Conservation (phyloP, 2,329 filamentous ascomycete genomes). For the Fusarium continuum region DNA sequence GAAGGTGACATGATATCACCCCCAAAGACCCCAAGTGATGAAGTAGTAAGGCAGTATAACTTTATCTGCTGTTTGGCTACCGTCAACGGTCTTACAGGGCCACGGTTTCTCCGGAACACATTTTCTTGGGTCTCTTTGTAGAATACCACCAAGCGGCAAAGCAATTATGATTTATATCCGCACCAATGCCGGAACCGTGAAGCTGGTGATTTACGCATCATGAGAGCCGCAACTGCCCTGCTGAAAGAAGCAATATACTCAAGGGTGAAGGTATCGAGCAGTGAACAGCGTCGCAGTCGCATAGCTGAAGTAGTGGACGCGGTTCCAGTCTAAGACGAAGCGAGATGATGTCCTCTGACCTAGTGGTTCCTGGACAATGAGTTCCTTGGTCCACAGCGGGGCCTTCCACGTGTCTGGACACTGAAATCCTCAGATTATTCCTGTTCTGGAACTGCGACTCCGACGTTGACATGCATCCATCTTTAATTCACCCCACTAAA, state of each 20-base stretch:
- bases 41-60: too few relatives aligned
- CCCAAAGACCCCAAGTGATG: background rate
- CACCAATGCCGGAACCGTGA: background rate
- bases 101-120: background rate
- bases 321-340: background rate
- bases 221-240: background rate
- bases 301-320: background rate
- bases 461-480: background rate
- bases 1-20: slow-evolving; percentile 9
- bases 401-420: background rate
- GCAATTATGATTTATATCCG: background rate
- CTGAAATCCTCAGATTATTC: background rate
- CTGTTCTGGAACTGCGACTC: background rate
- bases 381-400: slow-evolving; percentile 1
- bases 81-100: background rate
- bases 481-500: slow-evolving; percentile 12
- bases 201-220: background rate
- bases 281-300: background rate
- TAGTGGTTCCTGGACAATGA: slow-evolving; percentile 10
- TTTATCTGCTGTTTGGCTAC: background rate
- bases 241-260: background rate
- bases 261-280: background rate
- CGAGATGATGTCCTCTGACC: background rate
- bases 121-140: background rate
- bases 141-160: background rate